A percentile compares a stretch with the other conserved stretches of the same genome.
These are phyloP conservation scores for Colletotrichum ledebouriae DNA, from an alignment of 2,329 filamentous ascomycete species.

Conservation along the genomic window DNA sequence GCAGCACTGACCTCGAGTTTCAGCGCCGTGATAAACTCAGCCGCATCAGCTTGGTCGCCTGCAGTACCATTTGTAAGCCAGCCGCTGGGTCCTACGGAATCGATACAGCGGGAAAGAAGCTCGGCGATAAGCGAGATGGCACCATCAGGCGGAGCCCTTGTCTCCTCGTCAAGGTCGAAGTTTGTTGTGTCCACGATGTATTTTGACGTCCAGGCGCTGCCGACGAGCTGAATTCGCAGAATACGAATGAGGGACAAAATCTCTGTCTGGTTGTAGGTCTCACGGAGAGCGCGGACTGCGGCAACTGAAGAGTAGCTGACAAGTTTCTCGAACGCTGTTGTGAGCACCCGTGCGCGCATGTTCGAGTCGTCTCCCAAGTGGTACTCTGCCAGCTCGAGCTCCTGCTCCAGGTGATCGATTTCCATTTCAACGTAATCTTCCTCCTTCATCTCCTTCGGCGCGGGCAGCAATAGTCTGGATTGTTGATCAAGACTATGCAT, in stretches of 20 bases:
- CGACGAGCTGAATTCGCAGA: slow-evolving; percentile 78
- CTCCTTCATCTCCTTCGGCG: slow-evolving; percentile 44
- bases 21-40: slow-evolving; percentile 75
- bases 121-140: slow-evolving; percentile 79
- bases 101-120: slow-evolving; percentile 79
- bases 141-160: slow-evolving; percentile 69
- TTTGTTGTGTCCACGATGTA: slow-evolving; percentile 71
- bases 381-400: slow-evolving; percentile 77
- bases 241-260: slow-evolving; percentile 79
- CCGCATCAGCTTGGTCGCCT: slow-evolving; percentile 66
- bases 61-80: slow-evolving; percentile 75
- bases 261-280: slow-evolving; percentile 74
- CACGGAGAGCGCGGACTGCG: slow-evolving; percentile 74
- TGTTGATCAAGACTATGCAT: slow-evolving; percentile 75
- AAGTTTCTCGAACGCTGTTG: slow-evolving; percentile 77
- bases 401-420: slow-evolving; percentile 72
- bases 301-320: slow-evolving; percentile 72
- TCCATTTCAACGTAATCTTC: slow-evolving; percentile 62
- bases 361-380: slow-evolving; percentile 75
- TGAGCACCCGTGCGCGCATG: slow-evolving; percentile 73
- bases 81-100: slow-evolving; percentile 80
- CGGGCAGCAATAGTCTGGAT: slow-evolving; percentile 41
- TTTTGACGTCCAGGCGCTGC: slow-evolving; percentile 80
- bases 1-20: slow-evolving; percentile 78
- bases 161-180: slow-evolving; percentile 57